Conservation (phyloP, 805 yeast genomes). For the Saccharomycopsis lassenensis region DNA sequence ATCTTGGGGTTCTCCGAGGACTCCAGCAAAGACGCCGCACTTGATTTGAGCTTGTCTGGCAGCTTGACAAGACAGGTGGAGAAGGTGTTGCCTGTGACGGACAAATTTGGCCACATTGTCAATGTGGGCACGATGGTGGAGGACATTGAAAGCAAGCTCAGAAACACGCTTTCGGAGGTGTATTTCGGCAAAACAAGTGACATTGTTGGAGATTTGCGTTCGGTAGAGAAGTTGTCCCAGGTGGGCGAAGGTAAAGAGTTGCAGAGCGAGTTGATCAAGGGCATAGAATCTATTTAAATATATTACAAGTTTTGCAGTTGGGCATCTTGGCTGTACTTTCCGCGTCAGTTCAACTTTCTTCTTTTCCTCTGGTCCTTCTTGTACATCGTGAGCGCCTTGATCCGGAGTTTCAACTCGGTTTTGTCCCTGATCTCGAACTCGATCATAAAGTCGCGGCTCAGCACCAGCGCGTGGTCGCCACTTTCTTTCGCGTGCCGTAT, state of each 20-base stretch:
- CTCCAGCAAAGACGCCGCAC: slow-evolving; percentile 20
- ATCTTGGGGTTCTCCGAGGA: slow-evolving; percentile 52
- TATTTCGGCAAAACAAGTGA: slow-evolving; percentile 93
- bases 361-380: too few relatives aligned
- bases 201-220: slow-evolving; percentile 62
- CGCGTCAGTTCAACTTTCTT: too few relatives aligned
- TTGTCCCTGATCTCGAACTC: too few relatives aligned
- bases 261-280: slow-evolving; percentile 11
- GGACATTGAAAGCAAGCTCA: slow-evolving; percentile 75
- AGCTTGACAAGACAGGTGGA: slow-evolving; percentile 77
- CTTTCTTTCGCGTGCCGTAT: too few relatives aligned
- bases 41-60: slow-evolving; percentile 53
- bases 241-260: slow-evolving; percentile 2
- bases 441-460: too few relatives aligned
- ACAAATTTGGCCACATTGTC: slow-evolving; percentile 61
- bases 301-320: too few relatives aligned
- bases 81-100: slow-evolving; percentile 33
- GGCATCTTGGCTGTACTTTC: too few relatives aligned
- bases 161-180: slow-evolving; percentile 84
- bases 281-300: too few relatives aligned
- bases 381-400: too few relatives aligned
- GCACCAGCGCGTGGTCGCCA: too few relatives aligned
- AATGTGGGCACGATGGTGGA: slow-evolving; percentile 81
- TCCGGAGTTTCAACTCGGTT: too few relatives aligned
- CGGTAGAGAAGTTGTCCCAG: slow-evolving; percentile 17